Evolutionary conservation across 2,329 filamentous ascomycete species (phyloP), one percentile per base, ranked within the genome.

Genomic region (Colletotrichum brevisporum): DNA sequence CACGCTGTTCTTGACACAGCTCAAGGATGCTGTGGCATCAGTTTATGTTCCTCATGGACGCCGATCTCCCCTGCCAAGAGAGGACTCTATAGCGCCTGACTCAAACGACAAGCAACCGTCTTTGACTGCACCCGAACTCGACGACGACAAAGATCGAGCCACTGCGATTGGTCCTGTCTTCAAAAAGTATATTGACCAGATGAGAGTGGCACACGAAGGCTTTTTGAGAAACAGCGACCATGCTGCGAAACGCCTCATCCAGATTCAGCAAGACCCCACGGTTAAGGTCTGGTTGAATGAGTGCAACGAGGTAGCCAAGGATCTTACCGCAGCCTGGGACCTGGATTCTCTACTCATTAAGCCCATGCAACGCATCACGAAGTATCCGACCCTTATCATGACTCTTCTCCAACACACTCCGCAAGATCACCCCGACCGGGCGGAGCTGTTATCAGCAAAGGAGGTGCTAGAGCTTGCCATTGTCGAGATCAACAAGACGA

Each of bases 321-420:
- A 98, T 77, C 87, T 99, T 71, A 99, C 96, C 0, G 90, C 91
- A 27, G 95, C 96, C 0, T 99, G 96, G 96, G 93, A 97, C 79
- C 81, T 99, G 70, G 95, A 98, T 79, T 97, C 96, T 0, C 85
- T 99, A n/a, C 88, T 99, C 21, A 95, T 99, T 77, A 99, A 99
- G 80, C 96, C 96, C 2, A 95, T 97, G 79, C 96, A 99, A 81
- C 90, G 96, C 55, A 91, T 98, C 71, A 91, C 95, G 41, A 98
- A 98, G 76, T 99, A 98, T 76, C 94, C 94, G 4, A 90, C 97
- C 53, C 85, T 99, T 48, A 89, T 99, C 52, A 89, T 90, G 41
- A 91, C 94, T 65, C 84, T 99, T 12, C 84, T 97, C 26, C 90
- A 94, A 71, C 88, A 91, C 65, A 98, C 95, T 0, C 91, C 93